phyloP scores from a whole-genome alignment of 352 stramenopile species.

The Phytophthora sojae region DNA sequence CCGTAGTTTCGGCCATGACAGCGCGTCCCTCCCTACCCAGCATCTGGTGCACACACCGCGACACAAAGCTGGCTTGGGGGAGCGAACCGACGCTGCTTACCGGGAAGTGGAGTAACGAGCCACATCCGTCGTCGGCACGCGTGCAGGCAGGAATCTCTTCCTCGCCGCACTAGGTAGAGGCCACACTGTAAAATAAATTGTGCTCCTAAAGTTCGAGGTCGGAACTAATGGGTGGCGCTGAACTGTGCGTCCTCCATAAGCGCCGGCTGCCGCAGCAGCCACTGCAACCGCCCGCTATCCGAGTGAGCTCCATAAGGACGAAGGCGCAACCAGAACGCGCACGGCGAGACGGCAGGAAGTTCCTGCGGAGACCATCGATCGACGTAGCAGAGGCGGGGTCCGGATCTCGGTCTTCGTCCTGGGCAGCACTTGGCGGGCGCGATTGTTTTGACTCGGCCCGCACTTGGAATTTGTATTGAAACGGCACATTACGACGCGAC shows the following conservation, averaged over 20 bases:
- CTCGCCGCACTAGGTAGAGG: background rate
- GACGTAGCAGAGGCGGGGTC: background rate
- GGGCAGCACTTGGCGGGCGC: background rate
- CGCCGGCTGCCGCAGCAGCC: background rate
- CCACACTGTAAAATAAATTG: background rate
- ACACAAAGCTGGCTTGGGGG: background rate
- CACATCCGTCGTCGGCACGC: background rate
- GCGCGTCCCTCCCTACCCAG: too few species aligned
- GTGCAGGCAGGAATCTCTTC: background rate
- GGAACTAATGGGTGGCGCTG: constrained; percentile 4
- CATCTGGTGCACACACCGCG: too few species aligned
- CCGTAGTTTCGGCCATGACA: too few species aligned
- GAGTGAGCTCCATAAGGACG: background rate
- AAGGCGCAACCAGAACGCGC: background rate
- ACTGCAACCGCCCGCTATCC: background rate
- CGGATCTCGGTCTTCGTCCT: constrained; percentile 5
- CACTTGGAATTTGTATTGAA: constrained; percentile 17
- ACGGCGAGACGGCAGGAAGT: background rate
- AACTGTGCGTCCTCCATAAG: background rate
- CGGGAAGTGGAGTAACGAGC: background rate
- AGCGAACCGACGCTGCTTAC: background rate
- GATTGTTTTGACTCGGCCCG: constrained; percentile 1
- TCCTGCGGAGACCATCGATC: background rate
- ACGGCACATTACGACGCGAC: constrained; percentile 13
- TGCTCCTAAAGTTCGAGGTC: background rate